A percentile compares a stretch with the other conserved stretches of the same genome.
phyloP scores from a whole-genome alignment of 1,284 basidiomycete species.

The Ceratobasidium sp. region DNA sequence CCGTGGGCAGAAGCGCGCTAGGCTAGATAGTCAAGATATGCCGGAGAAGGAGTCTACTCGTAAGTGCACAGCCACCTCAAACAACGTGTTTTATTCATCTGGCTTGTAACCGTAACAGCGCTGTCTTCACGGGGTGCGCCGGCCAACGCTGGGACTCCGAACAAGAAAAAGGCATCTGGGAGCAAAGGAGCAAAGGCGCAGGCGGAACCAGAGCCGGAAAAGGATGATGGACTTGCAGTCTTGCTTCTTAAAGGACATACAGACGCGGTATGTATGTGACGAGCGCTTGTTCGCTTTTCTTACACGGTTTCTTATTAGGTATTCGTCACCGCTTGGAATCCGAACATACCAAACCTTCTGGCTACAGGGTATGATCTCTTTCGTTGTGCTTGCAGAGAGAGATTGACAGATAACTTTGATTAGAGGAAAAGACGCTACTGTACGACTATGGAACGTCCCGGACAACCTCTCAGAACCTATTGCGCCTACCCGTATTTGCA shows the following conservation, averaged over 20 bases:
- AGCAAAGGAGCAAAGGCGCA: constrained; percentile 5
- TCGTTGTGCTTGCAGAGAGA: neutral
- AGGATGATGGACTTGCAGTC: constrained; percentile 32
- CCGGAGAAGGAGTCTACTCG: constrained; percentile 35
- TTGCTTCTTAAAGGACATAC: constrained; percentile 45
- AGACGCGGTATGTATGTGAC: constrained; percentile 43
- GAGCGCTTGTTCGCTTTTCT: neutral
- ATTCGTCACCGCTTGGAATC: constrained; percentile 84
- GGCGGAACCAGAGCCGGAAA: constrained; percentile 22
- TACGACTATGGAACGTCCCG: constrained; percentile 79
- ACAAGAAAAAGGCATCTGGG: neutral
- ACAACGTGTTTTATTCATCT: constrained; percentile 16
- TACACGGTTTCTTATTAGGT: constrained; percentile 60
- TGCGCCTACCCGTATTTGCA: constrained; percentile 60
- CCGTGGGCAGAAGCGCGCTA: constrained; percentile 41
- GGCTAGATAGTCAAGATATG: constrained; percentile 13
- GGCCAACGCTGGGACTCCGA: neutral
- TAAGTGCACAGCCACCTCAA: constrained; percentile 36
- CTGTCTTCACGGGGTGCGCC: constrained; percentile 11
- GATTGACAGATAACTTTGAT: neutral
- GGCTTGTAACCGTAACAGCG: neutral
- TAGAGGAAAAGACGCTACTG: constrained; percentile 76
- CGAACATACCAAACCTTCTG: constrained; percentile 66
- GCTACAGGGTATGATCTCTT: constrained; percentile 72
- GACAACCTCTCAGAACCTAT: constrained; percentile 52